Evolutionary conservation across 345 rosid species (phyloP), one percentile per base, ranked within the genome.

Genomic region (Cardamine occulta): DNA sequence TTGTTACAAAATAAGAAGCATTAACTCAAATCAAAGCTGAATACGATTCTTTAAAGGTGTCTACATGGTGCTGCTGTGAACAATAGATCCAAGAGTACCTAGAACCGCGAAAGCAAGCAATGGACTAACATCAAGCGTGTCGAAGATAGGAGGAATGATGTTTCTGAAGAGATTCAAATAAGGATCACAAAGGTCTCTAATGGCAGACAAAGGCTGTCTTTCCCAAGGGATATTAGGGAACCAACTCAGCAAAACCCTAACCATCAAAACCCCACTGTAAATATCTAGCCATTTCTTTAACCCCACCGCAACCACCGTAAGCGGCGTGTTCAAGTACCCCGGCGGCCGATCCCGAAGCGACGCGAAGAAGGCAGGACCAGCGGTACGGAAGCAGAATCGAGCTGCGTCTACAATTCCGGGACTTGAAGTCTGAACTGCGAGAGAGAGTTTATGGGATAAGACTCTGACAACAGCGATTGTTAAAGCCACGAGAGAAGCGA

Each of bases 171-270:
- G 82, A 75, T 87, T 91, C 83, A 94, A 73, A 35, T 94, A 91
- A 6, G 97, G 98, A 75, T 91, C 98, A 29, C 94, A 91, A 3
- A 93, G 85, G 76, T 89, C 96, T 74, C 95, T 80, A 3, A 91
- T 87, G 1, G 97, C 97, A 1, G 94, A 86, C 42, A 91, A 68
- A 1, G 97, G 96, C 81, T 89, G 98, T 37, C 89, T 76, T n/a
- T 93, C 96, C 97, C 97, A 91, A 0, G 93, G 94, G 32, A 91
- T 84, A 74, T 91, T 93, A 0, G 97, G 98, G 78, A 93, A 93
- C 98, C 96, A 93, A 72, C 96, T 89, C 2, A 91, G 90, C 82
- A 93, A 84, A 66, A 93, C 96, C 90, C 98, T 84, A 68, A 93
- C 89, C 97, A 88, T 82, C 85, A 94, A 79, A 45, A 89, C 93